These are phyloP conservation scores for Telopea speciosissima DNA, from an alignment of 177 flowering plant species.

Conservation along the genomic window DNA sequence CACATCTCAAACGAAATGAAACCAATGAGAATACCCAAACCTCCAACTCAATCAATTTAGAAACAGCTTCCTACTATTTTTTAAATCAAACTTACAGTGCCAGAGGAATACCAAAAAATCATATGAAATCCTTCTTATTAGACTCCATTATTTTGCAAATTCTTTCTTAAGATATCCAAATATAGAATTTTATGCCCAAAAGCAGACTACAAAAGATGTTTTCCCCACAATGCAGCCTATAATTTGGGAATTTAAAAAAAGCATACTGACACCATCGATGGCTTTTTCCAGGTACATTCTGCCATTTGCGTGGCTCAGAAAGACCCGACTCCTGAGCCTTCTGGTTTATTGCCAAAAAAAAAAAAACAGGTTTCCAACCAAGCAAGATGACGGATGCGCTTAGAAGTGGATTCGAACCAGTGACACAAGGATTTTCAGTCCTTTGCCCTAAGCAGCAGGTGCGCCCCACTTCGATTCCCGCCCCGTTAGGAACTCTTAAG, in stretches of 20 bases:
- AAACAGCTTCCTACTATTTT: neutral
- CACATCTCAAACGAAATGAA: neutral
- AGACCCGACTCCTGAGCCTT: too few species aligned
- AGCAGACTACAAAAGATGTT: neutral
- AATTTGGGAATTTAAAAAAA: neutral
- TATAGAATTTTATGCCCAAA: neutral
- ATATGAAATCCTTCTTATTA: neutral
- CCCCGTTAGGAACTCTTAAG: too few species aligned
- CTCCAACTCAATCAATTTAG: neutral
- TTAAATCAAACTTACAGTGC: neutral
- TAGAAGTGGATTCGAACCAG: too few species aligned
- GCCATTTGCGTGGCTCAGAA: too few species aligned
- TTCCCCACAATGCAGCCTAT: neutral
- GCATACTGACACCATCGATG: too few species aligned
- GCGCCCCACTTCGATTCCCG: too few species aligned
- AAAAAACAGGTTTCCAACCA: too few species aligned
- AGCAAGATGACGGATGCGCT: too few species aligned
- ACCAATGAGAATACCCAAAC: neutral
- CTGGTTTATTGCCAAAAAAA: too few species aligned
- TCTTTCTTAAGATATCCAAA: neutral
- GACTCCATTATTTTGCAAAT: neutral
- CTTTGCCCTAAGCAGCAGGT: too few species aligned
- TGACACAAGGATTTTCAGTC: too few species aligned
- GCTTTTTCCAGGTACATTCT: too few species aligned
- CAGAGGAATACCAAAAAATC: neutral